Conservation (phyloP, 768 basidiomycete species). For the Serendipita sp. region DNA sequence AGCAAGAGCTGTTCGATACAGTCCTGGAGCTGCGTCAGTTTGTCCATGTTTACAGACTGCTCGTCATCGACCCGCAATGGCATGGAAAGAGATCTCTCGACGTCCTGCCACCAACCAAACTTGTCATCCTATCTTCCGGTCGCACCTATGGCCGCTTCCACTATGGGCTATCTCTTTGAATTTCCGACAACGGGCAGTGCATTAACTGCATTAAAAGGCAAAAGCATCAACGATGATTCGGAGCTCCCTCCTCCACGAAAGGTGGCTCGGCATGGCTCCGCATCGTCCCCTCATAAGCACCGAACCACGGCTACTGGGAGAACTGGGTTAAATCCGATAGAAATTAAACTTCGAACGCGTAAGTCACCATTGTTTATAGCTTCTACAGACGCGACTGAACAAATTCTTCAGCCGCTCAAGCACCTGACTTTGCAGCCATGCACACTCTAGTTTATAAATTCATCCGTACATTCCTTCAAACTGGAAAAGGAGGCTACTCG, state of each 20-base stretch:
- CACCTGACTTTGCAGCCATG: not conserved
- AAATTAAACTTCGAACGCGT: not conserved
- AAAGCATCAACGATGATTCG: not conserved
- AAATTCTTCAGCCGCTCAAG: not conserved
- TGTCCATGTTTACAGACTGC: conserved; percentile 51
- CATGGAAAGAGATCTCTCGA: not conserved
- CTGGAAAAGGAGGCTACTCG: not conserved
- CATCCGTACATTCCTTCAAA: not conserved
- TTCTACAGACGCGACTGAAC: not conserved
- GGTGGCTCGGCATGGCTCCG: not conserved
- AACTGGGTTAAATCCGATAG: not conserved
- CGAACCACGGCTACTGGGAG: not conserved
- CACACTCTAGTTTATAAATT: not conserved
- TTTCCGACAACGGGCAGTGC: not conserved
- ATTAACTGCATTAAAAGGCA: not conserved
- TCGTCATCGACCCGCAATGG: not conserved
- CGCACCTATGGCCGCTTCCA: not conserved
- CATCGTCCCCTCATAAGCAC: not conserved
- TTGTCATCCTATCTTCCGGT: not conserved
- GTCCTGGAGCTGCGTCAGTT: conserved; percentile 90
- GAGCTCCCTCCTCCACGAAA: not conserved
- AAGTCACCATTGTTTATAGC: not conserved
- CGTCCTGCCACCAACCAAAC: not conserved
- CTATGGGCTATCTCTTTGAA: not conserved
- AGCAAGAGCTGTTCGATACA: conserved; percentile 80